Evolutionary conservation across 108 stramenopile species (phyloP).

Genomic region (Nitzschia inconspicua): DNA sequence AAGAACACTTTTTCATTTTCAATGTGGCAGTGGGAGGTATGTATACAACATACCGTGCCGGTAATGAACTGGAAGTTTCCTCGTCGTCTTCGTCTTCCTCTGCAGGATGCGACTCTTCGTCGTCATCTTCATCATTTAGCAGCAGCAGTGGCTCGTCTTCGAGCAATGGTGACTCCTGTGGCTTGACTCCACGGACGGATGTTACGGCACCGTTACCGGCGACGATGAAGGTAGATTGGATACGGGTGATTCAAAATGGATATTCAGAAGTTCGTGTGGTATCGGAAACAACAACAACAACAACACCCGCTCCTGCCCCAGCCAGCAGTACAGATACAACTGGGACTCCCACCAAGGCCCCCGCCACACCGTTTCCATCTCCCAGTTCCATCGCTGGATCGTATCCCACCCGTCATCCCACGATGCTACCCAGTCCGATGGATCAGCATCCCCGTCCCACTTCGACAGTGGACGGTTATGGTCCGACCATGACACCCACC

Average conservation of each 20-base stretch:
- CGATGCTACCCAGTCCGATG: too few species aligned
- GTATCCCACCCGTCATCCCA: too few species aligned
- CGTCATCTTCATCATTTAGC: background rate
- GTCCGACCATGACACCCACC: too few species aligned
- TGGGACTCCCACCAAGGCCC: too few species aligned
- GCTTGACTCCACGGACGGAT: conserved; percentile 2
- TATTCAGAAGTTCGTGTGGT: conserved; percentile 3
- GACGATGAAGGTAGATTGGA: conserved; percentile 16
- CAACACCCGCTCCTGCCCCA: too few species aligned
- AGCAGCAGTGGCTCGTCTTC: background rate
- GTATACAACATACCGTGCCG: conserved; percentile 12
- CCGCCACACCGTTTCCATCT: too few species aligned
- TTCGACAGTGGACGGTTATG: too few species aligned
- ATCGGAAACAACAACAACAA: too few species aligned
- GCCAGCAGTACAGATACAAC: too few species aligned
- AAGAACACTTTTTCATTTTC: conserved; percentile 6
- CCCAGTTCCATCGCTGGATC: too few species aligned
- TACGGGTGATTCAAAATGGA: conserved; percentile 14
- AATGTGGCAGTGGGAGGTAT: conserved; percentile 20
- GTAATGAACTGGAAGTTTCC: background rate
- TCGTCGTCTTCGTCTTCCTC: conserved; percentile 4
- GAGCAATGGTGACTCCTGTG: conserved; percentile 5
- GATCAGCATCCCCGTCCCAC: too few species aligned
- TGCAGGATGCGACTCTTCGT: background rate
- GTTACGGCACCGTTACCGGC: conserved; percentile 18